Evolutionary conservation across 352 stramenopile genomes (phyloP), one percentile per base, ranked within the genome.

Genomic region (Pythium phragmitis): DNA sequence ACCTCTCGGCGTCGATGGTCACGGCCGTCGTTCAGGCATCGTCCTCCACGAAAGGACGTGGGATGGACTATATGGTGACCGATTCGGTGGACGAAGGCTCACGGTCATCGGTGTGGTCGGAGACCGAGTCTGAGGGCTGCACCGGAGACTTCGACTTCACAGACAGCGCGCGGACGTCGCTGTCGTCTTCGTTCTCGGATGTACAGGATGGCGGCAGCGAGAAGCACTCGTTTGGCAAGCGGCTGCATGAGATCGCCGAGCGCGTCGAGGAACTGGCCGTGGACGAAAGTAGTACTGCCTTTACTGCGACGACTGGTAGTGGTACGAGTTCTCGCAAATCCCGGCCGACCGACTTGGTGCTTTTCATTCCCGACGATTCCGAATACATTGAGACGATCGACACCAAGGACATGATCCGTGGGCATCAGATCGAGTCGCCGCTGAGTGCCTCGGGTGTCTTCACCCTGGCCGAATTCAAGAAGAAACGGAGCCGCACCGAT

Each of bases 101-200:
- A 9, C 7, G 11, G 7, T 68, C 57, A 23, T 63, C 74, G 19
- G 53, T 58, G 21, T 63, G 70, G 52, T 81, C 77, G 33, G 74
- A 82, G 71, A 81, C 77, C n/a, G 74, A 81, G 50, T 85, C 77
- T 0, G 74, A 81, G 45, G 70, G 68, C 26, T 72, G 72, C 26
- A n/a, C 26, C 43, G 49, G 33, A 17, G 60, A 67, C 41, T 68
- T 71, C 26, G 26, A 30, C 26, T 30, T 30, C 26, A 5, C 26
- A 30, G 79, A 77, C 11, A 74, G 74, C 19, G 76, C 67, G 28
- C 68, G 72, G 36, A 73, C 73, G 28, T 77, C 70, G 12, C 43
- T 68, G 26, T 71, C 73, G 52, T 64, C 58, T 30, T 30, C 26
- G 26, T 30, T 30, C 26, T 30, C 26, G 26, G 26, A 30, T 30